A percentile compares a stretch with the other conserved stretches of the same genome.
Evolutionary conservation across 768 basidiomycete species (phyloP).

Genomic region (Naganishia vaughanmartiniae): DNA sequence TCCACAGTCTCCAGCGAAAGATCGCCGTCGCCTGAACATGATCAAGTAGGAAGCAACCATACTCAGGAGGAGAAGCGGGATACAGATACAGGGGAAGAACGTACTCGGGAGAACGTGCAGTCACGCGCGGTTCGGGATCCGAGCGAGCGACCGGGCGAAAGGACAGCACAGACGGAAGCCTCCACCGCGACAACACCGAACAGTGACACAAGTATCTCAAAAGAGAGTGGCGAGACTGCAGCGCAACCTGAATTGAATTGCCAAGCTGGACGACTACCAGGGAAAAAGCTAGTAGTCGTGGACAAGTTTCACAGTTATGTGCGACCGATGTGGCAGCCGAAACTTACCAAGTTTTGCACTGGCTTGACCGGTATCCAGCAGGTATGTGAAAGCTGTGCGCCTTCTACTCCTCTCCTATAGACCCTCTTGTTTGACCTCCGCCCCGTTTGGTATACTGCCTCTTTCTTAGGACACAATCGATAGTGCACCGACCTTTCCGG

Average conservation of each 20-base stretch:
- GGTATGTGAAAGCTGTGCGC: slow-evolving; percentile 56
- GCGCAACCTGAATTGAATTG: background rate
- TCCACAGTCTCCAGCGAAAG: slow-evolving; percentile 39
- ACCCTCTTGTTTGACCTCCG: background rate
- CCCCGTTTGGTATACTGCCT: background rate
- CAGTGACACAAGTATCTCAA: background rate
- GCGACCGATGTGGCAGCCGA: slow-evolving; percentile 78
- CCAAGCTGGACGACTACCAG: background rate
- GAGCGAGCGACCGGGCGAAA: background rate
- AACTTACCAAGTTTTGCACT: slow-evolving; percentile 77
- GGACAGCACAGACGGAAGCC: background rate
- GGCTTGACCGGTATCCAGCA: slow-evolving; percentile 88
- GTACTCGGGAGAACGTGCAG: no score
- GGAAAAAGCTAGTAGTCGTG: slow-evolving; percentile 53
- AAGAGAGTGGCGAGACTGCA: background rate
- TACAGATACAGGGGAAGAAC: background rate
- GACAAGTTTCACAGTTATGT: slow-evolving; percentile 87
- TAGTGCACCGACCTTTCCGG: slow-evolving; percentile 69
- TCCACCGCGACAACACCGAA: background rate
- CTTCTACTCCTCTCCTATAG: background rate
- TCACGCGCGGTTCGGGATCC: no score
- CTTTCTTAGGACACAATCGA: slow-evolving; percentile 72
- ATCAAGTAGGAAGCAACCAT: slow-evolving; percentile 55
- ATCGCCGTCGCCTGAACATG: no score
- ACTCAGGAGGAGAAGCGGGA: background rate